These are phyloP conservation scores for Dinochytrium kinnereticum DNA, from an alignment of 371 early-diverging fungal genomes.

Conservation along the genomic window DNA sequence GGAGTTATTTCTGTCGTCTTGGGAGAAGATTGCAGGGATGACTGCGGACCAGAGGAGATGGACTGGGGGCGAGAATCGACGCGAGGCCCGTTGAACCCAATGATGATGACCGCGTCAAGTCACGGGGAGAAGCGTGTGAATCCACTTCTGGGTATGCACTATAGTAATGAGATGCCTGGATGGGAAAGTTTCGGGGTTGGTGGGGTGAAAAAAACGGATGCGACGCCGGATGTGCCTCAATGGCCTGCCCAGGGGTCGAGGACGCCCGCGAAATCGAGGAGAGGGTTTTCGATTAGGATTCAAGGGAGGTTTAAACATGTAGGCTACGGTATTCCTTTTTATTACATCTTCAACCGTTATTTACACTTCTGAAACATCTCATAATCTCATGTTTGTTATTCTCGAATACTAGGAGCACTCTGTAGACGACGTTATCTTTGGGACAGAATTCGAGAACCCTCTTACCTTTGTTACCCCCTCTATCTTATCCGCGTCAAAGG, in stretches of 20 bases:
- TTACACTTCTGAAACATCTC: background rate
- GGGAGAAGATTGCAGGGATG: background rate
- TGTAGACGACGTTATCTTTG: conserved; percentile 5
- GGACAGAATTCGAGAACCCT: conserved; percentile 11
- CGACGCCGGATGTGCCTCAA: background rate
- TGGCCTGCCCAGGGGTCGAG: background rate
- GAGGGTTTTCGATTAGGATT: background rate
- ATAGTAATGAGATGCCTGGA: no score
- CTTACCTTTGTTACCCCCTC: background rate
- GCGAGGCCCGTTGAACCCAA: background rate
- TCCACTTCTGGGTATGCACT: no score
- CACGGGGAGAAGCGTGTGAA: background rate
- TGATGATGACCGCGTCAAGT: background rate
- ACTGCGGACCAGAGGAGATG: background rate
- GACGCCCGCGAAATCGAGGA: background rate
- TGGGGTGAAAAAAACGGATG: background rate
- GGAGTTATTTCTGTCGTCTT: background rate
- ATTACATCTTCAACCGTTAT: background rate
- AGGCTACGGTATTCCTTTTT: background rate
- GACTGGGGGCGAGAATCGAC: background rate
- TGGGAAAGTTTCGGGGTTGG: background rate
- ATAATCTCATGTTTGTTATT: background rate
- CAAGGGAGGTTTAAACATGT: conserved; percentile 11
- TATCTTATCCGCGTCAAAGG: background rate
- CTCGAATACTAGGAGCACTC: conserved; percentile 7